phyloP scores from a whole-genome alignment of 75 land plant species.

The Sequoia sempervirens region DNA sequence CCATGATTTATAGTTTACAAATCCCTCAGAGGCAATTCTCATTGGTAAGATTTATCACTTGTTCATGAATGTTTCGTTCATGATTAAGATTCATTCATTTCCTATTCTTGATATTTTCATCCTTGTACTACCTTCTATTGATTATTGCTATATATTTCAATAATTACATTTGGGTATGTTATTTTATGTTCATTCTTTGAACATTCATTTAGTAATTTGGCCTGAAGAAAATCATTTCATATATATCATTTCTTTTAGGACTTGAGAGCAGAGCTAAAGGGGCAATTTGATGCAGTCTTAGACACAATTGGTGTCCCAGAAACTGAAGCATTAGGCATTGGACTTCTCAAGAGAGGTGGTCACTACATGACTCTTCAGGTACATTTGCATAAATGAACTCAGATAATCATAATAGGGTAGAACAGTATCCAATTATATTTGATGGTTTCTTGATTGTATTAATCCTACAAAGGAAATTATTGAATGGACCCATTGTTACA shows the following conservation, averaged over 20 bases:
- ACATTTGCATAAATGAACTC: conserved; percentile 4
- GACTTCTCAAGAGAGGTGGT: conserved; percentile 78
- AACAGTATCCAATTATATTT: neutral
- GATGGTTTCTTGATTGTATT: neutral
- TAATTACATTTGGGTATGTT: neutral
- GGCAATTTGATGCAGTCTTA: conserved; percentile 85
- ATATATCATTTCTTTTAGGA: conserved; percentile 40
- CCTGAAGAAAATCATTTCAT: neutral
- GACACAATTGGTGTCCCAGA: conserved; percentile 87
- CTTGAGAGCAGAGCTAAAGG: conserved; percentile 46
- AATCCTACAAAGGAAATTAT: neutral
- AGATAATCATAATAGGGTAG: neutral
- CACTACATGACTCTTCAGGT: conserved; percentile 97
- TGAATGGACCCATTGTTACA: conserved; percentile 14
- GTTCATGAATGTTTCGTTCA: neutral
- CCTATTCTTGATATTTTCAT: neutral
- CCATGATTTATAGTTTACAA: neutral
- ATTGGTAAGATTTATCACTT: neutral
- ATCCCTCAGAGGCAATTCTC: neutral
- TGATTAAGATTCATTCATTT: neutral
- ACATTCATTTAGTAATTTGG: neutral
- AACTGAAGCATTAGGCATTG: conserved; percentile 79
- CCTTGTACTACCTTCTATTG: neutral
- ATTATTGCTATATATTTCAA: neutral
- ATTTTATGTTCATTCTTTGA: neutral